These are phyloP conservation scores for Candida krabiensis DNA, from an alignment of 805 yeast species.

Conservation along the genomic window DNA sequence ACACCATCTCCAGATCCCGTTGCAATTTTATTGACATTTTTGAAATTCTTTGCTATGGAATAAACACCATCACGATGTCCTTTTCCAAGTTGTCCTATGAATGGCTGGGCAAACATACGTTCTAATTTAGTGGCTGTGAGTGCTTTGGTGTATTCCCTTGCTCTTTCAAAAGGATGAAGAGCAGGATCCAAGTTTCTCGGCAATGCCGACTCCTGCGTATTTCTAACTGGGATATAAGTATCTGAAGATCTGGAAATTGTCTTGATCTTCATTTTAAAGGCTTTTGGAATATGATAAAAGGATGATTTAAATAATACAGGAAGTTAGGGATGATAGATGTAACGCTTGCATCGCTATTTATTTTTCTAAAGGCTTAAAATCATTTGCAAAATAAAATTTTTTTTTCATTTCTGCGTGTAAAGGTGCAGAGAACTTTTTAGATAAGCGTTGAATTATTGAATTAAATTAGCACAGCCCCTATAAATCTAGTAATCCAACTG, in stretches of 20 bases:
- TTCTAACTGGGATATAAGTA: conserved; percentile 86
- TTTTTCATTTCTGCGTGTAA: too few species aligned
- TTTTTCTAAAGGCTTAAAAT: too few species aligned
- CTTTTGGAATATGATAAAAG: not conserved
- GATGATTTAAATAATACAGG: too few species aligned
- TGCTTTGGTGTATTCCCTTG: conserved; percentile 94
- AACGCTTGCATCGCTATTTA: too few species aligned
- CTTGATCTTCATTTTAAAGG: conserved; percentile 75
- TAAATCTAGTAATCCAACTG: too few species aligned
- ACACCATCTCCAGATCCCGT: conserved; percentile 96
- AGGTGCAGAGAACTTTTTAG: too few species aligned
- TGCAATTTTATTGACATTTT: conserved; percentile 71
- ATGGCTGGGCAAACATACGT: conserved; percentile 97
- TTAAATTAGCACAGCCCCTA: too few species aligned
- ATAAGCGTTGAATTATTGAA: too few species aligned
- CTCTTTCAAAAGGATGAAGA: conserved; percentile 94
- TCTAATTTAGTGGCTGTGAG: conserved; percentile 93
- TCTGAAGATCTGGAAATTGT: conserved; percentile 90
- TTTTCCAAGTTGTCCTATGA: conserved; percentile 88
- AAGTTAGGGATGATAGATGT: too few species aligned
- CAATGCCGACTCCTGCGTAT: conserved; percentile 81
- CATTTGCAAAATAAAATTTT: too few species aligned
- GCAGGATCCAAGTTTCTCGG: conserved; percentile 93
- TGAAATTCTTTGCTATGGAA: conserved; percentile 75
- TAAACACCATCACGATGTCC: conserved; percentile 97